Conservation (phyloP, 2,329 filamentous ascomycete genomes). For the Xylariaceae sp. region DNA sequence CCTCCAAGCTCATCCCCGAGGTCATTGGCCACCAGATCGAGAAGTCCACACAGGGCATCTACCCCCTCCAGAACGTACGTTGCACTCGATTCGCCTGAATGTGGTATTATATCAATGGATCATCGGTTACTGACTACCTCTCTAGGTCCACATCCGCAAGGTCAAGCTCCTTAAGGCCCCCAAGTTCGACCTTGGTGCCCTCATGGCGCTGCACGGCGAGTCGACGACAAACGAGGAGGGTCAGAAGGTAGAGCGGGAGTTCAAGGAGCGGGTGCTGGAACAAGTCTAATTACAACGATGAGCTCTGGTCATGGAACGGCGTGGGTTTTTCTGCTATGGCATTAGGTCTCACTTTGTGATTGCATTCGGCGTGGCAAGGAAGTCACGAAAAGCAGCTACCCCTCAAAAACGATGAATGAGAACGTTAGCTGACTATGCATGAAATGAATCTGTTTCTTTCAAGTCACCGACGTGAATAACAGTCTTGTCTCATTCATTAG, state of each 20-base stretch:
- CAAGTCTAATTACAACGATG: conserved; percentile 66
- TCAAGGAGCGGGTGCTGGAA: conserved; percentile 96
- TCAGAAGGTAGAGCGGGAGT: conserved; percentile 98
- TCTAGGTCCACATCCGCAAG: conserved; percentile 97
- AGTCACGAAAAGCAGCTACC: conserved; percentile 34
- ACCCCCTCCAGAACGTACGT: conserved; percentile 96
- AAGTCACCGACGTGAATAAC: conserved; percentile 12
- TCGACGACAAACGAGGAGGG: conserved; percentile 92
- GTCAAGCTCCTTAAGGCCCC: conserved; percentile 98
- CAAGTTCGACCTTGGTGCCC: conserved; percentile 97
- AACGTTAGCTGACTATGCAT: conserved; percentile 33
- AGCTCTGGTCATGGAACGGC: conserved; percentile 40
- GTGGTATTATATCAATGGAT: background rate
- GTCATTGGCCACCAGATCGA: conserved; percentile 99
- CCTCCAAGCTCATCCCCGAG: conserved; percentile 97
- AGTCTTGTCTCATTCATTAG: background rate
- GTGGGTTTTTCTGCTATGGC: conserved; percentile 43
- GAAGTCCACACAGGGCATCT: conserved; percentile 99
- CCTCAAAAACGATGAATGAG: conserved; percentile 34
- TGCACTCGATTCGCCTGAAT: background rate
- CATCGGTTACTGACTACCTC: conserved; percentile 32
- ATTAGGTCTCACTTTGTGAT: conserved; percentile 44
- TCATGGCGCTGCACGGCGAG: conserved; percentile 97
- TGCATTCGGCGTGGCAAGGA: conserved; percentile 44
- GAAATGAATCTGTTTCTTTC: conserved; percentile 16